Conservation (phyloP, 1,284 basidiomycete species). For the Pseudozyma sp. region DNA sequence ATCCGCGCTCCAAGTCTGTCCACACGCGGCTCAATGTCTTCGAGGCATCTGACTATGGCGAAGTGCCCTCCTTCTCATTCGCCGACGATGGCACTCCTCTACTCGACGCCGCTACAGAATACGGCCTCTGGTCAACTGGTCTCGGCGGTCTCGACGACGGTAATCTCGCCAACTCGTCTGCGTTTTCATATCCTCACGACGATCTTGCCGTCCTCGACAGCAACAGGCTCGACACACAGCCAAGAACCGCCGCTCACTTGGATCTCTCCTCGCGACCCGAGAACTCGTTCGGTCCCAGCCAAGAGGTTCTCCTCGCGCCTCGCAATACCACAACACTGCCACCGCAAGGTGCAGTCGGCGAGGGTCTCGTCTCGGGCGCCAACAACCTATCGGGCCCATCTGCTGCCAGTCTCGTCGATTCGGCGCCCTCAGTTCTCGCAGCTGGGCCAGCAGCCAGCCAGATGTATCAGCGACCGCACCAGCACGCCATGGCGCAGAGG, state of each 20-base stretch:
- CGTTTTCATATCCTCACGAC: conserved; percentile 22
- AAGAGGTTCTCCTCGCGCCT: conserved; percentile 15
- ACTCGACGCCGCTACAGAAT: conserved; percentile 27
- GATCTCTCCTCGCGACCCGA: conserved; percentile 20
- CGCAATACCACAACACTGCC: conserved; percentile 4
- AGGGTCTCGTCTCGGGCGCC: conserved; percentile 13
- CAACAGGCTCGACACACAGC: conserved; percentile 30
- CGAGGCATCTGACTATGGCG: conserved; percentile 39
- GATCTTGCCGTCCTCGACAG: conserved; percentile 16
- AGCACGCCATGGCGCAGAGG: conserved; percentile 6
- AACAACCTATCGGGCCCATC: conserved; percentile 16
- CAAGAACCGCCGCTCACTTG: conserved; percentile 29
- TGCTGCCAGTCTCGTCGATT: conserved; percentile 9
- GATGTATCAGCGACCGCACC: conserved; percentile 18
- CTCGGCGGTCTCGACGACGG: conserved; percentile 22
- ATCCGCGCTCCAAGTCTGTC: conserved; percentile 39
- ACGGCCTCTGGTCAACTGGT: conserved; percentile 35
- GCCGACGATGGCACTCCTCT: conserved; percentile 33
- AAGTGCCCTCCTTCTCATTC: conserved; percentile 35
- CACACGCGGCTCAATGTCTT: conserved; percentile 65
- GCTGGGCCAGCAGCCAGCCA: conserved; percentile 21
- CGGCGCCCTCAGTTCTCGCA: conserved; percentile 36
- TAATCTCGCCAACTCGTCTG: conserved; percentile 20
- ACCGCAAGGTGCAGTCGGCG: conserved; percentile 1
- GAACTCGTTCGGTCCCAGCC: conserved; percentile 14